phyloP scores from a whole-genome alignment of 176 grass and related monocot species.

The Melocanna baccifera region DNA sequence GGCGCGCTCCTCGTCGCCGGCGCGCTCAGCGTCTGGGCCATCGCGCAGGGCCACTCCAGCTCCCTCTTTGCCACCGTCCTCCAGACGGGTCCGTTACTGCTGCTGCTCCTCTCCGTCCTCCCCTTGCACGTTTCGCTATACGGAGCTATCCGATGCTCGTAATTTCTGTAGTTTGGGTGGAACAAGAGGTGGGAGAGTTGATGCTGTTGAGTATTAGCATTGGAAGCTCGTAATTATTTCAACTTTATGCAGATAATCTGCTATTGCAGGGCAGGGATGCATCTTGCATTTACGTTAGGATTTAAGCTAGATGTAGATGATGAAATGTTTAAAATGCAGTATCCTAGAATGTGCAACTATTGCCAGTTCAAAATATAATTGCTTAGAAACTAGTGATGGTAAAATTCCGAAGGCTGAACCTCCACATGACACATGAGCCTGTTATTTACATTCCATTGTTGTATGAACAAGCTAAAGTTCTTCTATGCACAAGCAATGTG shows the following conservation, averaged over 20 bases:
- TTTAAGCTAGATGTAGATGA: not conserved
- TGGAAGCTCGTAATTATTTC: not conserved
- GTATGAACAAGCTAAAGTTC: not conserved
- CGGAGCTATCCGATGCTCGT: not conserved
- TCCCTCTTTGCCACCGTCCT: conserved; percentile 57
- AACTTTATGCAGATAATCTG: not conserved
- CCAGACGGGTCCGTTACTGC: conserved; percentile 53
- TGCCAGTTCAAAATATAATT: not conserved
- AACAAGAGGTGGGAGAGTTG: not conserved
- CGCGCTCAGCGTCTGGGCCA: conserved; percentile 62
- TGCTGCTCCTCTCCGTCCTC: not conserved
- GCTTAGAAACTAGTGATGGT: not conserved
- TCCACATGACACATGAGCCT: not conserved
- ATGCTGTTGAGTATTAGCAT: not conserved
- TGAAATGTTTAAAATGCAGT: not conserved
- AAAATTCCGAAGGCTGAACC: not conserved
- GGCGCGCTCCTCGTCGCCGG: conserved; percentile 65
- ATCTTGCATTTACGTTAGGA: not conserved
- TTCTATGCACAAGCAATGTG: not conserved
- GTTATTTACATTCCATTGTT: not conserved
- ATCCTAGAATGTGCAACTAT: not conserved
- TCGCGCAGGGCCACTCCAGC: conserved; percentile 38
- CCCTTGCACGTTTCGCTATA: not conserved
- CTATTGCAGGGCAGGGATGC: not conserved
- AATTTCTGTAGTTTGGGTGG: not conserved